phyloP scores from a whole-genome alignment of 345 rosid genomes.

The Gossypium herbaceum region DNA sequence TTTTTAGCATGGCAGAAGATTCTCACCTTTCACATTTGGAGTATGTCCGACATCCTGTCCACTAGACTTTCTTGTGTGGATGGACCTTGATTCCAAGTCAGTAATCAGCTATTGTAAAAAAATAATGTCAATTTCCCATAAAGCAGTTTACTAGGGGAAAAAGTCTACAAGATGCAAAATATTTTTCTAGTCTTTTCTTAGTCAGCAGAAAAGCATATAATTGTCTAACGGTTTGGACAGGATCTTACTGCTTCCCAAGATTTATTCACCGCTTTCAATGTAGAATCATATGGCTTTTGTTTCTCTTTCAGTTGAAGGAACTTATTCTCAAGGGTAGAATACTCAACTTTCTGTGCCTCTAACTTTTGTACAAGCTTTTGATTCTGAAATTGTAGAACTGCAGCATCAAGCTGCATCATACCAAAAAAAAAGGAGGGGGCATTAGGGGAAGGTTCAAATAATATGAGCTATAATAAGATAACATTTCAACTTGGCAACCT shows the following conservation, averaged over 20 bases:
- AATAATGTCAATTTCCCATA: slow-evolving; percentile 22
- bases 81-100: slow-evolving; percentile 59
- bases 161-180: background rate
- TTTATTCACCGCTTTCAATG: slow-evolving; percentile 52
- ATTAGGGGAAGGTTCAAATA: slow-evolving; percentile 13
- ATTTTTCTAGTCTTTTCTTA: background rate
- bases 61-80: slow-evolving; percentile 40
- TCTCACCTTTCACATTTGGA: slow-evolving; percentile 45
- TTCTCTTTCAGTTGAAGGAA: slow-evolving; percentile 52
- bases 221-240: background rate
- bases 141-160: slow-evolving; percentile 5
- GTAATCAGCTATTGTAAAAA: slow-evolving; percentile 49
- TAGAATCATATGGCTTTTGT: slow-evolving; percentile 51
- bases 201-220: slow-evolving; percentile 10
- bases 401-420: slow-evolving; percentile 58
- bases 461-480: background rate
- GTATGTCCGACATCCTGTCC: slow-evolving; percentile 28
- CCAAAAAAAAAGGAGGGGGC: slow-evolving; percentile 6
- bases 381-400: slow-evolving; percentile 82
- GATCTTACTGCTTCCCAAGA: slow-evolving; percentile 71
- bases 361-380: slow-evolving; percentile 79
- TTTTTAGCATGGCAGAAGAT: slow-evolving; percentile 2
- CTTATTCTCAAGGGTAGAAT: slow-evolving; percentile 55
- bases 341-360: slow-evolving; percentile 81
- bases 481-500: background rate